Evolutionary conservation across 495 filamentous ascomycete species (phyloP).

Genomic region (Monascus purpureus): DNA sequence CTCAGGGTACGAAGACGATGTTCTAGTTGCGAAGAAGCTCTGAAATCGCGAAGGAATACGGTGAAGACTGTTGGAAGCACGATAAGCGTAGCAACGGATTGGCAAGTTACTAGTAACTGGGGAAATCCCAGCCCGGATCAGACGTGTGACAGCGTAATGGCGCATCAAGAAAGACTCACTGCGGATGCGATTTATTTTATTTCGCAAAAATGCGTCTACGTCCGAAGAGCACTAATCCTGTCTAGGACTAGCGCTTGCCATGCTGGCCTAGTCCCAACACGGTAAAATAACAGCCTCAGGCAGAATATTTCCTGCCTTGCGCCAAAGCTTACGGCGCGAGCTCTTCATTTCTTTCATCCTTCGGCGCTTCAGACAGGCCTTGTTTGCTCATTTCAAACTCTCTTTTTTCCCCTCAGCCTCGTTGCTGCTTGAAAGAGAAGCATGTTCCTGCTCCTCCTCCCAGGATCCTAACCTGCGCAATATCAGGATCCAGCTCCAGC

Average conservation of each 20-base stretch:
- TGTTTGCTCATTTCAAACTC: background rate
- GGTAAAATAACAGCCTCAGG: conserved; percentile 1
- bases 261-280: background rate
- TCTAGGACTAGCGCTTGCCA: background rate
- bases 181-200: background rate
- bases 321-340: background rate
- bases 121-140: background rate
- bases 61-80: background rate
- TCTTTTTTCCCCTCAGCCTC: background rate
- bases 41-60: background rate
- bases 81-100: background rate
- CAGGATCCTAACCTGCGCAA: background rate
- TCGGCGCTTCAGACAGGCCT: too few species aligned
- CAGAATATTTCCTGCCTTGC: too few species aligned
- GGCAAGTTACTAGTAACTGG: background rate
- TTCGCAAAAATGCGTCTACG: background rate
- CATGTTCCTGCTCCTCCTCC: background rate
- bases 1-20: too few species aligned
- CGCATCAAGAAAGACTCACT: conserved; percentile 1
- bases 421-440: background rate
- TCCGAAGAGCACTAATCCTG: background rate
- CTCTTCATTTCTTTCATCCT: background rate
- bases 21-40: background rate
- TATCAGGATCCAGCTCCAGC: background rate
- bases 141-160: background rate